Evolutionary conservation across 345 rosid genomes (phyloP).

Genomic region (Rhodamnia rubescens): DNA sequence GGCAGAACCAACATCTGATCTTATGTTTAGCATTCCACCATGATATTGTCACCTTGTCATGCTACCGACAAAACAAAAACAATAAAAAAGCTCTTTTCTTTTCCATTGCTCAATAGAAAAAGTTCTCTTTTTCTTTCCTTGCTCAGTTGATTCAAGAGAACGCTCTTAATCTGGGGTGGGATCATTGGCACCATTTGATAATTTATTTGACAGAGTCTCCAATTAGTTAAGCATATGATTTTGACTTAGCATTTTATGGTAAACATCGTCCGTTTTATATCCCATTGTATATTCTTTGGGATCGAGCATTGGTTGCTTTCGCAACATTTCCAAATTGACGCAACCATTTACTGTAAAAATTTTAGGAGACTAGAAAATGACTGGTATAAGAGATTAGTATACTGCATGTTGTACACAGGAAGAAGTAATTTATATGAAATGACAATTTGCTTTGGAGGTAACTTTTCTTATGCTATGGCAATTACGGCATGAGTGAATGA

Average conservation of each 20-base stretch:
- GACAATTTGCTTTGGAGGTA: not conserved
- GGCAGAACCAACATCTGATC: too few species aligned
- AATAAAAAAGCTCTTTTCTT: not conserved
- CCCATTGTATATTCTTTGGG: not conserved
- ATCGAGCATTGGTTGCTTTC: not conserved
- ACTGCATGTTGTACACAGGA: not conserved
- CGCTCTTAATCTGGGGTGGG: not conserved
- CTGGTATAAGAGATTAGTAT: not conserved
- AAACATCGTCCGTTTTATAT: not conserved
- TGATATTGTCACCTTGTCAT: too few species aligned
- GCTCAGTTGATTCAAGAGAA: not conserved
- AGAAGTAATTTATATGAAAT: not conserved
- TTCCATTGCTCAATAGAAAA: not conserved
- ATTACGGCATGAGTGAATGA: not conserved
- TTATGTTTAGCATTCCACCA: too few species aligned
- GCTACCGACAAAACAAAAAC: not conserved
- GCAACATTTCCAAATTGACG: not conserved
- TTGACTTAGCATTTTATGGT: not conserved
- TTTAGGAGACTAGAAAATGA: not conserved
- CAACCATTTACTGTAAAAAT: not conserved
- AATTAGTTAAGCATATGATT: not conserved
- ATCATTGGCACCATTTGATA: not conserved
- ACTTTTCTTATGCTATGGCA: not conserved
- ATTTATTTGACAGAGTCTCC: not conserved
- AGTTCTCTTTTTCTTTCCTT: too few species aligned